Conservation (phyloP, 179 eudicot genomes). For the Silene coronaria region DNA sequence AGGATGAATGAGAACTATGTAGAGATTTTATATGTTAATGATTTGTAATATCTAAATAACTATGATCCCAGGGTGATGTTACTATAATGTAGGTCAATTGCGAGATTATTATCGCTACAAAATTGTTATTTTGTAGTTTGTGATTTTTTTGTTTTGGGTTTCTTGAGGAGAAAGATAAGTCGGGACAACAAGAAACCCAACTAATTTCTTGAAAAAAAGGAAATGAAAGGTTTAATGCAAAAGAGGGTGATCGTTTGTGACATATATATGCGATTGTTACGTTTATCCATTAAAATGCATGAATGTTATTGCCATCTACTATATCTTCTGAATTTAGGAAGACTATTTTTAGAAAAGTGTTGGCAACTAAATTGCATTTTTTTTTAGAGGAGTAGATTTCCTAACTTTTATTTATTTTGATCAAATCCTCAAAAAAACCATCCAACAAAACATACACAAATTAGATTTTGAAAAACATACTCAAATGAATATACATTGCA, state of each 20-base stretch:
- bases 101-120: not conserved
- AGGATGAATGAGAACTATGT: not conserved
- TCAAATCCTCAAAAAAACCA: not conserved
- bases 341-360: not conserved
- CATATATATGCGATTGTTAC: not conserved
- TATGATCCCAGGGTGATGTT: not conserved
- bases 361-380: not conserved
- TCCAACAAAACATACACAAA: no score
- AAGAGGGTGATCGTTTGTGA: not conserved
- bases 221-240: conserved; percentile 5
- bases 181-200: conserved; percentile 11
- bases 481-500: no score
- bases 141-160: not conserved
- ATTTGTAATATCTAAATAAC: not conserved
- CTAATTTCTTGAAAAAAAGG: conserved; percentile 1
- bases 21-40: not conserved
- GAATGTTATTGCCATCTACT: not conserved
- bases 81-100: not conserved
- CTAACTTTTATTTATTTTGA: not conserved
- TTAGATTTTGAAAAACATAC: no score
- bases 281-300: not conserved
- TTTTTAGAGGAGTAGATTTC: not conserved
- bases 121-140: not conserved
- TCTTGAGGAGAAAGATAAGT: conserved; percentile 3
- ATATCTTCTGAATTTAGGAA: not conserved